These are phyloP conservation scores for Pseudogymnoascus sp. DNA, from an alignment of 2,329 filamentous ascomycete genomes.

Conservation along the genomic window DNA sequence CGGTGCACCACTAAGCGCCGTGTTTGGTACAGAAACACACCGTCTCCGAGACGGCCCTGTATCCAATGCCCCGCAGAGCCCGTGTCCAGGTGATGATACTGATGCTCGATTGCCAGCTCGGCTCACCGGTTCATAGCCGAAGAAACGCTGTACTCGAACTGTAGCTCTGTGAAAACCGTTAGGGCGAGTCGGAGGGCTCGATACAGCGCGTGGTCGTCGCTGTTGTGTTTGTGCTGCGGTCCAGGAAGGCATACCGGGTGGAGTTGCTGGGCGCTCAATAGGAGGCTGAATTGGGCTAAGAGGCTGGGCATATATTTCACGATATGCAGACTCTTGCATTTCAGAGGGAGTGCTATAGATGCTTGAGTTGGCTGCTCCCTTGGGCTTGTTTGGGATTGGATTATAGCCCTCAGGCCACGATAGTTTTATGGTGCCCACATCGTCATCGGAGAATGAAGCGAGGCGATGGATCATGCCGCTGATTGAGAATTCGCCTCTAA, in stretches of 20 bases:
- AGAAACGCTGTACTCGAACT: slow-evolving; percentile 11
- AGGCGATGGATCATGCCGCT: slow-evolving; percentile 6
- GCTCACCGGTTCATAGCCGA: slow-evolving; percentile 10
- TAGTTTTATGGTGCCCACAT: not conserved
- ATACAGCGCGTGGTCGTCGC: not conserved
- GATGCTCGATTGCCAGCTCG: slow-evolving; percentile 12
- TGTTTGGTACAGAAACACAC: not conserved
- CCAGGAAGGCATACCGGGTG: slow-evolving; percentile 29
- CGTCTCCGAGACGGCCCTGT: not conserved
- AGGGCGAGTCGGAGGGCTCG: slow-evolving; percentile 12
- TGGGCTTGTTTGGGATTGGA: not conserved
- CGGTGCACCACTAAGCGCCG: slow-evolving; percentile 15
- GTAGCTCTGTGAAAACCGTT: slow-evolving; percentile 8
- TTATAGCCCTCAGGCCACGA: not conserved
- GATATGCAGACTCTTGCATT: slow-evolving; percentile 10
- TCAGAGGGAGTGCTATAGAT: not conserved
- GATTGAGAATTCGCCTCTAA: not conserved
- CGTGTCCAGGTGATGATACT: not conserved
- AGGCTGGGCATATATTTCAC: slow-evolving; percentile 26
- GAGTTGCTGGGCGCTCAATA: slow-evolving; percentile 23
- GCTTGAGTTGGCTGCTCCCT: not conserved
- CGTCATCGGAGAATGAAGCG: not conserved
- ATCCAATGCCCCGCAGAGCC: not conserved
- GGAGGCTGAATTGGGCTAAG: slow-evolving; percentile 24
- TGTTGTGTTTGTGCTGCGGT: slow-evolving; percentile 20